phyloP scores from a whole-genome alignment of 371 early-diverging fungal genomes.

The Rhizomucor miehei region DNA sequence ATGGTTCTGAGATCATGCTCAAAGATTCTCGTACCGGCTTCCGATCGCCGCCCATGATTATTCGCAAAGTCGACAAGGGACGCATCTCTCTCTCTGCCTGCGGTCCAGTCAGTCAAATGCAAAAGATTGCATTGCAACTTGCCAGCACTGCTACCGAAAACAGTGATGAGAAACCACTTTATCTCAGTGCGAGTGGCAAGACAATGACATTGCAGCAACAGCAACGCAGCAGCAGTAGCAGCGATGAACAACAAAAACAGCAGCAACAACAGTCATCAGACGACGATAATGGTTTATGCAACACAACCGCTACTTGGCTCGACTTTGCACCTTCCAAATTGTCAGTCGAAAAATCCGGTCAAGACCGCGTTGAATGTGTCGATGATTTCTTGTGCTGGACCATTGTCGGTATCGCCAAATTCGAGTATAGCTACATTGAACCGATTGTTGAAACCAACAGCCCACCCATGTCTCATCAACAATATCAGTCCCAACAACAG shows the following conservation, averaged over 20 bases:
- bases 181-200: constrained; percentile 35
- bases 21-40: constrained; percentile 64
- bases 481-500: background rate
- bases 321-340: constrained; percentile 27
- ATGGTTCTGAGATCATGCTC: constrained; percentile 76
- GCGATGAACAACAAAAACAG: too few species aligned
- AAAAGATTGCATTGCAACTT: constrained; percentile 77
- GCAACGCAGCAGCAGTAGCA: too few species aligned
- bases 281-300: constrained; percentile 6
- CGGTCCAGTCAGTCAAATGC: constrained; percentile 85
- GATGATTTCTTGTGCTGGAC: constrained; percentile 87
- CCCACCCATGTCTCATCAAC: background rate
- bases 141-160: constrained; percentile 20
- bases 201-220: constrained; percentile 9
- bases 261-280: constrained; percentile 1
- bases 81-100: constrained; percentile 58
- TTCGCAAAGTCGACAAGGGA: constrained; percentile 80
- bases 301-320: constrained; percentile 29
- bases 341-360: background rate
- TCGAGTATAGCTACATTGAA: constrained; percentile 41
- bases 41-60: constrained; percentile 68
- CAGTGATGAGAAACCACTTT: constrained; percentile 16
- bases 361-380: constrained; percentile 28
- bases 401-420: constrained; percentile 66
- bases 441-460: background rate